phyloP scores from a whole-genome alignment of 495 filamentous ascomycete genomes.

The Amphirosellinia nigrospora region DNA sequence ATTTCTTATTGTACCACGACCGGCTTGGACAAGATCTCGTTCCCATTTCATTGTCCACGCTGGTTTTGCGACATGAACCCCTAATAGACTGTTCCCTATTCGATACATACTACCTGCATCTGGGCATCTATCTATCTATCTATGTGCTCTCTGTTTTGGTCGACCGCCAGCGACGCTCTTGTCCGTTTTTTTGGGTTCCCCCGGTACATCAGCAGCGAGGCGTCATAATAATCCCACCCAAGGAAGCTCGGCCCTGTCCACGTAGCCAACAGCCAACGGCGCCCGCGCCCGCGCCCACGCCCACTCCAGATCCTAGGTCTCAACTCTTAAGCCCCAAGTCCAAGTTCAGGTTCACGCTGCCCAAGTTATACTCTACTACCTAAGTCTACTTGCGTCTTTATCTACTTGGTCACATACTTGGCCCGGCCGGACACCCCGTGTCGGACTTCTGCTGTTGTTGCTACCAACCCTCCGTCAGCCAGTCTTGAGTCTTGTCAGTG shows the following conservation, averaged over 20 bases:
- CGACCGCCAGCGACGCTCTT: neutral
- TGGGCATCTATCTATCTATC: neutral
- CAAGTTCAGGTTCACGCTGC: neutral
- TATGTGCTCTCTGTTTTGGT: neutral
- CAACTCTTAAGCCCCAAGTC: neutral
- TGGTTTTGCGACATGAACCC: conserved; percentile 17
- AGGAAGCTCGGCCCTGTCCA: conserved; percentile 22
- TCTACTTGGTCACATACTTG: conserved; percentile 4
- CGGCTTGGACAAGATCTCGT: neutral
- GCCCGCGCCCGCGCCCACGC: neutral
- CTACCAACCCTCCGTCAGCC: neutral
- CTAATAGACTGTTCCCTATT: neutral
- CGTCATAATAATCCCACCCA: conserved; percentile 23
- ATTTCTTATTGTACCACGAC: neutral
- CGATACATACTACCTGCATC: conserved; percentile 5
- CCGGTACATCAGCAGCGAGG: neutral
- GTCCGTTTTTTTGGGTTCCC: neutral
- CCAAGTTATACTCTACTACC: neutral
- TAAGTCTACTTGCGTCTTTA: neutral
- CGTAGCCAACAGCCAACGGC: conserved; percentile 22
- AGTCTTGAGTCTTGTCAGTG: conserved; percentile 15
- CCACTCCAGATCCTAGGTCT: conserved; percentile 16
- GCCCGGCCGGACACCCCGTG: conserved; percentile 15
- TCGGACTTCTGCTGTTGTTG: neutral
- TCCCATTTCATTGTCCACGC: neutral